phyloP scores from a whole-genome alignment of 2,329 filamentous ascomycete genomes.

The Anthostomella pinea region DNA sequence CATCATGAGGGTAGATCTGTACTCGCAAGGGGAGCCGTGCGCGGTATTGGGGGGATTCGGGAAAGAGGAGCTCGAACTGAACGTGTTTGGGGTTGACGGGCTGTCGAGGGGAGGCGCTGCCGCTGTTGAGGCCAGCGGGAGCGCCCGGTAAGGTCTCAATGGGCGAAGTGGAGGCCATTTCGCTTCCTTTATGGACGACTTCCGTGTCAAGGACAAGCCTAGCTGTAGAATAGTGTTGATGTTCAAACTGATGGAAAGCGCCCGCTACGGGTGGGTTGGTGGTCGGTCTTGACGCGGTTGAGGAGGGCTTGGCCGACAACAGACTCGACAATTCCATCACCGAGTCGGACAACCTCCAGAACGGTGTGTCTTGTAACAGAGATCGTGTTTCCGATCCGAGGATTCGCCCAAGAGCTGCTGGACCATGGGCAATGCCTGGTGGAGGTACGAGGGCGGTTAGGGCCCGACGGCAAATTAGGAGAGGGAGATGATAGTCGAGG shows the following conservation, averaged over 20 bases:
- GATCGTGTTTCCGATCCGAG: conserved; percentile 9
- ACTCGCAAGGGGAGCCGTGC: conserved; percentile 81
- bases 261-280: conserved; percentile 22
- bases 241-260: conserved; percentile 25
- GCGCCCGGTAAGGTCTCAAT: conserved; percentile 33
- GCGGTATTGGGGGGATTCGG: conserved; percentile 64
- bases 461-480: conserved; percentile 24
- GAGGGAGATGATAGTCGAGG: conserved; percentile 10
- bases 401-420: conserved; percentile 5
- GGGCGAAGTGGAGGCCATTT: conserved; percentile 49
- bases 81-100: conserved; percentile 64
- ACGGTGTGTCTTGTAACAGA: conserved; percentile 10
- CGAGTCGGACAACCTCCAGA: conserved; percentile 12
- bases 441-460: conserved; percentile 18
- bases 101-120: conserved; percentile 47
- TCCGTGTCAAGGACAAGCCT: conserved; percentile 25
- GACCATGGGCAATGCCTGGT: conserved; percentile 9
- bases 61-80: conserved; percentile 73
- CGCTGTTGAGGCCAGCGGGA: conserved; percentile 40
- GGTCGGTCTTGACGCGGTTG: conserved; percentile 16
- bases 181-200: conserved; percentile 24
- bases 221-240: conserved; percentile 15
- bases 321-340: conserved; percentile 33
- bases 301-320: conserved; percentile 24
- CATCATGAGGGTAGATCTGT: conserved; percentile 92